Base-by-base conservation (phyloP, 148 eudicot genomes). In the Diospyros kaki region DNA sequence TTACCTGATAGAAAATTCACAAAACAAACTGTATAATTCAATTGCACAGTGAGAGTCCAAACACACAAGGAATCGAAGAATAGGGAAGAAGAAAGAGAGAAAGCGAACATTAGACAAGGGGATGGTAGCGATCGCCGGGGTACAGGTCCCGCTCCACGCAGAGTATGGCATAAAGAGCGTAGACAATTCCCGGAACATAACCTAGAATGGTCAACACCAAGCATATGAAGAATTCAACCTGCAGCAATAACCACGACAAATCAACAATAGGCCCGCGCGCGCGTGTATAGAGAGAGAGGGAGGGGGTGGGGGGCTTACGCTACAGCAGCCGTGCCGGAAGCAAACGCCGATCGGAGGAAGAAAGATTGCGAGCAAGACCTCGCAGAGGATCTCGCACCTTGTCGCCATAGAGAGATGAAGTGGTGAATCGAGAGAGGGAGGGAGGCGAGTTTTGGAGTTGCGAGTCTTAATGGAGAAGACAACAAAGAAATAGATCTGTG, bases 191-290 rank as follows among this genome's bases (percentile, higher is more conserved):
- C 43, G 96, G 98, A 14, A 93, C 9, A 77, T 93, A 93, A 5
- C 98, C 98, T 55, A 90, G 84, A 15, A 91, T 81, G 1, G 98
- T 93, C 89, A 93, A 72, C 79, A 88, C 44, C 88, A 93, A 74
- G 79, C 98, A 93, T 46, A 93, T 84, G 54, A 87, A 73, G 78
- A 91, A 89, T 76, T 93, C 98, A 40, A 79, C 77, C 96, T 93
- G 86, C 74, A 73, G 69, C 58, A 60, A 44, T 10, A 28, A 59
- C 39, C 62, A 38, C 4, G 5, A 28, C 2, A 55, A 5, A 55
- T 55, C 59, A 48, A 8, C 52, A 48, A 38, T 6, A 54, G 13
- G 14, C 41, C 12, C 28, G 54, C 18, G 7, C 58, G 58, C 0
- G 1, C 4, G 7, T 51, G 2, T 15, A n/a, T 15, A 58, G 39